phyloP scores from a whole-genome alignment of 2,329 filamentous ascomycete species.

The Fusarium protoensiforme region DNA sequence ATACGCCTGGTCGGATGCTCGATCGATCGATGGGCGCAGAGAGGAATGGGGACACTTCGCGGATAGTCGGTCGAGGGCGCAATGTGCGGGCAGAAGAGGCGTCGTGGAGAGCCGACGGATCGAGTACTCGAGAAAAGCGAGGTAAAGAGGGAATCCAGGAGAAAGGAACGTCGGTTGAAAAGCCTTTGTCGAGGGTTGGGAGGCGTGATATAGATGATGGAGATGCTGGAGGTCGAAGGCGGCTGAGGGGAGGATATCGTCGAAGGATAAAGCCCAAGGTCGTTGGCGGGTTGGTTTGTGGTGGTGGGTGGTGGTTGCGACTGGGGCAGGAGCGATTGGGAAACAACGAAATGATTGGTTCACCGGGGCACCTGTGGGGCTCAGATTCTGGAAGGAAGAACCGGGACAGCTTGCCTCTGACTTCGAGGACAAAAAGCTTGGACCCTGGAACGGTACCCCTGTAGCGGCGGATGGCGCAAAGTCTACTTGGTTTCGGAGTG shows the following conservation, averaged over 20 bases:
- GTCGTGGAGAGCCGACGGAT: not conserved
- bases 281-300: conserved; percentile 35
- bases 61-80: conserved; percentile 29
- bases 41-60: conserved; percentile 17
- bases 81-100: conserved; percentile 30
- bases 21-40: conserved; percentile 24
- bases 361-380: conserved; percentile 20
- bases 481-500: conserved; percentile 30
- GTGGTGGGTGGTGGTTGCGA: conserved; percentile 32
- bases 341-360: conserved; percentile 29
- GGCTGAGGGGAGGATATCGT: conserved; percentile 19
- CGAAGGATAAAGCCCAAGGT: conserved; percentile 33
- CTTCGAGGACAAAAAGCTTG: conserved; percentile 29
- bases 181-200: not conserved
- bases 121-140: not conserved
- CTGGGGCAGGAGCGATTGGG: conserved; percentile 38
- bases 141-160: not conserved
- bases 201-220: not conserved
- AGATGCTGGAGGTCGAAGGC: not conserved
- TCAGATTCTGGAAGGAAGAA: conserved; percentile 33
- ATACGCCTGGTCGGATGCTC: not conserved
- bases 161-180: conserved; percentile 1
- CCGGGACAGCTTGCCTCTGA: conserved; percentile 18
- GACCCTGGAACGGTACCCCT: conserved; percentile 32
- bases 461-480: conserved; percentile 7